Conservation (phyloP, 2,329 filamentous ascomycete species). For the Mycosphaerella sp. region DNA sequence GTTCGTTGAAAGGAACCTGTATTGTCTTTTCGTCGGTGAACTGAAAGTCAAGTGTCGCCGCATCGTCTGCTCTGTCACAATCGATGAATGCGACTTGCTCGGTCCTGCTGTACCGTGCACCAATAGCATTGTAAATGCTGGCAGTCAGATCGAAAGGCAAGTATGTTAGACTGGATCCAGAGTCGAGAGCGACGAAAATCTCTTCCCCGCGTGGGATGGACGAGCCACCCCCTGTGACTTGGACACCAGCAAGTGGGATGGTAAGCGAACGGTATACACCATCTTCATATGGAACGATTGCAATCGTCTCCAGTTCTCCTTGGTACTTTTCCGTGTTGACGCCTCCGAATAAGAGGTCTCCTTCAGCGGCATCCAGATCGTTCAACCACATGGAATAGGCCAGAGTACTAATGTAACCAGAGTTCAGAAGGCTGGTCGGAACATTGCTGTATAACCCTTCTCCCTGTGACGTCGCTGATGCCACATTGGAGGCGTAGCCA, state of each 20-base stretch:
- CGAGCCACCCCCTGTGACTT: conserved; percentile 32
- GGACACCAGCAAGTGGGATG: conserved; percentile 46
- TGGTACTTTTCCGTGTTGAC: conserved; percentile 64
- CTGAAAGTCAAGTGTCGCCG: conserved; percentile 50
- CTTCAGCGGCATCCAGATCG: conserved; percentile 54
- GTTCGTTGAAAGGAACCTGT: conserved; percentile 49
- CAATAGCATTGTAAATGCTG: conserved; percentile 37
- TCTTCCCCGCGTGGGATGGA: conserved; percentile 30
- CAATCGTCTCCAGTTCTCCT: conserved; percentile 56
- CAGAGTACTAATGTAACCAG: conserved; percentile 56
- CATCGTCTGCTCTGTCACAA: conserved; percentile 37
- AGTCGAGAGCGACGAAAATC: conserved; percentile 50
- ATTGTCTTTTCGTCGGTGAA: conserved; percentile 50
- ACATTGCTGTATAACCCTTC: conserved; percentile 54
- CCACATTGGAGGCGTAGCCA: conserved; percentile 69
- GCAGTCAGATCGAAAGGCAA: conserved; percentile 56
- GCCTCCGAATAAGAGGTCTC: conserved; percentile 72
- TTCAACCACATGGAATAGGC: conserved; percentile 64
- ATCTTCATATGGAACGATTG: conserved; percentile 46
- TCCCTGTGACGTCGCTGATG: conserved; percentile 49
- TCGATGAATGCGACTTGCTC: conserved; percentile 30
- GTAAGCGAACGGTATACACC: conserved; percentile 48
- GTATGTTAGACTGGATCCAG: conserved; percentile 65
- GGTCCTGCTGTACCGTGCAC: conserved; percentile 37
- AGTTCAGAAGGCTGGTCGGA: conserved; percentile 58